Conservation (phyloP, 768 basidiomycete genomes). For the Boletus vermiculosoides region DNA sequence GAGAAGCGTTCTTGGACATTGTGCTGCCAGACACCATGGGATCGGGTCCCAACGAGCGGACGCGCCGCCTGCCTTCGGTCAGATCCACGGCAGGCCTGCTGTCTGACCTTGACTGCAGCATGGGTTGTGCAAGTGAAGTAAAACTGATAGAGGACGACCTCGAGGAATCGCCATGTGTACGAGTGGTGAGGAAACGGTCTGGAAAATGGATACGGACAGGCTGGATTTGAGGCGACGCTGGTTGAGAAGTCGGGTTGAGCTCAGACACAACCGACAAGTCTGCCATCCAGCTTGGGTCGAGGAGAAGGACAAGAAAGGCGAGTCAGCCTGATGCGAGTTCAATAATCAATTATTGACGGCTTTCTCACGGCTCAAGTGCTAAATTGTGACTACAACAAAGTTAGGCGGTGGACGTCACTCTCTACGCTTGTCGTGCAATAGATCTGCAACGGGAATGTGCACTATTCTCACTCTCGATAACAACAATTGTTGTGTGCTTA, state of each 20-base stretch:
- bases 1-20: constrained; percentile 16
- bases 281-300: constrained; percentile 26
- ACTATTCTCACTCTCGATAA: constrained; percentile 9
- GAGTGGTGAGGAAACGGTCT: constrained; percentile 28
- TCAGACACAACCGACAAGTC: constrained; percentile 25
- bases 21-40: constrained; percentile 12
- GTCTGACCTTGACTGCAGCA: constrained; percentile 15
- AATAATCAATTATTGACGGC: neutral
- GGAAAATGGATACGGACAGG: constrained; percentile 37
- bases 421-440: constrained; percentile 13
- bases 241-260: constrained; percentile 15
- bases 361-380: constrained; percentile 17
- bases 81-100: constrained; percentile 5
- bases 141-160: constrained; percentile 32
- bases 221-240: constrained; percentile 12
- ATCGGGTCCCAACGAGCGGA: constrained; percentile 22
- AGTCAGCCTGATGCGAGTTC: neutral
- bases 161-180: constrained; percentile 28
- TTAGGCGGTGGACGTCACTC: too few relatives aligned
- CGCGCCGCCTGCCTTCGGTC: constrained; percentile 20
- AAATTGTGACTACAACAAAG: neutral
- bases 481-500: neutral
- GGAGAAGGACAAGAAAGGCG: neutral
- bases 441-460: constrained; percentile 7
- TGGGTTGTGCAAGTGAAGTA: constrained; percentile 15